phyloP scores from a whole-genome alignment of 2,329 filamentous ascomycete species.

The Sporothrix variecibatus region DNA sequence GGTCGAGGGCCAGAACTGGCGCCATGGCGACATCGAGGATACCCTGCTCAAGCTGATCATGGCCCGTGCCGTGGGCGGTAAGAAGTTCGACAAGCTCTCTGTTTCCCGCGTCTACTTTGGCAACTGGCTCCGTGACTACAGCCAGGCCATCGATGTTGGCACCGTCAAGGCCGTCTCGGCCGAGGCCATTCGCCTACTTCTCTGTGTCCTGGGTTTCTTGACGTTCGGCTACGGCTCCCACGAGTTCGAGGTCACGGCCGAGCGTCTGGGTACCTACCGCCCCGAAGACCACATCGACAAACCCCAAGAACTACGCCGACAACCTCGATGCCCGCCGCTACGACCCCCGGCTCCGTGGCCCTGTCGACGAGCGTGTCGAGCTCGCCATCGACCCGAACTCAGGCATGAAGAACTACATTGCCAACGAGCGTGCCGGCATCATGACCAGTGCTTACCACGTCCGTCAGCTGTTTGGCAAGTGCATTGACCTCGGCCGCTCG shows the following conservation, averaged over 20 bases:
- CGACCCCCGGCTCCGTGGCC: constrained; percentile 76
- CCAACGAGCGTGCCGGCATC: constrained; percentile 75
- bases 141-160: constrained; percentile 89
- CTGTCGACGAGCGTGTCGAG: constrained; percentile 76
- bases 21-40: constrained; percentile 92
- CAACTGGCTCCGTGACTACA: constrained; percentile 93
- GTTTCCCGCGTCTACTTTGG: constrained; percentile 93
- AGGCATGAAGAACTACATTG: constrained; percentile 92
- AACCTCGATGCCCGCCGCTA: constrained; percentile 83
- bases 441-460: constrained; percentile 81
- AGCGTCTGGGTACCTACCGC: constrained; percentile 77
- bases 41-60: constrained; percentile 72
- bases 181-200: constrained; percentile 84
- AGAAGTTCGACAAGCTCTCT: constrained; percentile 86
- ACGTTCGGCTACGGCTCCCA: constrained; percentile 80
- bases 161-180: constrained; percentile 88
- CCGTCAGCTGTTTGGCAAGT: constrained; percentile 69
- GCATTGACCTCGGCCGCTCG: constrained; percentile 76
- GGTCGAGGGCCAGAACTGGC: constrained; percentile 84
- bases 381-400: constrained; percentile 74
- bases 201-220: constrained; percentile 89
- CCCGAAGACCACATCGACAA: constrained; percentile 83
- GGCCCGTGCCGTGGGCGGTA: constrained; percentile 62
- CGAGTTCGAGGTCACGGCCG: constrained; percentile 82
- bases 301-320: constrained; percentile 81